Percentiles rank a stretch among this genome's conserved stretches.
Conservation (phyloP, 192 early-diverging fungal species). For the Rhizophagus sp. region DNA sequence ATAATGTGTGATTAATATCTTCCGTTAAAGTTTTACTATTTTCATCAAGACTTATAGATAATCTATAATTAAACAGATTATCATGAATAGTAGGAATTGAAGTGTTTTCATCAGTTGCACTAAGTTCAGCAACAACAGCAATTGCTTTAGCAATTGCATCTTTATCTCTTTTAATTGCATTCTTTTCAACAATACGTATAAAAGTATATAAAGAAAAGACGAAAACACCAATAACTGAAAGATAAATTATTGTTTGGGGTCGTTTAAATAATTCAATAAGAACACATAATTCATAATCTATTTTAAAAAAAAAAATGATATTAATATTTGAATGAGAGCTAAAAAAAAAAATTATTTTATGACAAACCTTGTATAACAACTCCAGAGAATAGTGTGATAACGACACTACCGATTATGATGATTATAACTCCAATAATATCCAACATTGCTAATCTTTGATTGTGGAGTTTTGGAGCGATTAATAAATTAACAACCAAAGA, state of each 20-base stretch:
- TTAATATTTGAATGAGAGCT: neutral
- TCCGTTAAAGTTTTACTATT: neutral
- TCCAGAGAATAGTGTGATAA: constrained; percentile 72
- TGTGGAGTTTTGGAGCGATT: constrained; percentile 74
- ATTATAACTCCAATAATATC: constrained; percentile 74
- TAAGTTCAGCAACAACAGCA: neutral
- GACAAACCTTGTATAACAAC: constrained; percentile 47
- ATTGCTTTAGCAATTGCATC: neutral
- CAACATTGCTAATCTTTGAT: constrained; percentile 64
- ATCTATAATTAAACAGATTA: neutral
- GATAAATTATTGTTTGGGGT: constrained; percentile 63
- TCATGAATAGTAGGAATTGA: too few relatives aligned
- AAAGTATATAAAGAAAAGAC: constrained; percentile 60
- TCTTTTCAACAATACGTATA: constrained; percentile 57
- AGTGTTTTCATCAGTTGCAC: neutral
- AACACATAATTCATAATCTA: constrained; percentile 73
- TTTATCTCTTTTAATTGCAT: constrained; percentile 38
- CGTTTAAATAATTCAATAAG: constrained; percentile 68
- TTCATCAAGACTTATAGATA: neutral
- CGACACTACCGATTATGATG: constrained; percentile 71
- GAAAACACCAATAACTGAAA: constrained; percentile 57
- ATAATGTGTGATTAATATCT: neutral
- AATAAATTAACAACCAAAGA: constrained; percentile 82
- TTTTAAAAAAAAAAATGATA: neutral
- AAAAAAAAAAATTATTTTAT: neutral